These are phyloP conservation scores for Platanus orientalis DNA, from an alignment of 164 flowering plant genomes.

Conservation along the genomic window DNA sequence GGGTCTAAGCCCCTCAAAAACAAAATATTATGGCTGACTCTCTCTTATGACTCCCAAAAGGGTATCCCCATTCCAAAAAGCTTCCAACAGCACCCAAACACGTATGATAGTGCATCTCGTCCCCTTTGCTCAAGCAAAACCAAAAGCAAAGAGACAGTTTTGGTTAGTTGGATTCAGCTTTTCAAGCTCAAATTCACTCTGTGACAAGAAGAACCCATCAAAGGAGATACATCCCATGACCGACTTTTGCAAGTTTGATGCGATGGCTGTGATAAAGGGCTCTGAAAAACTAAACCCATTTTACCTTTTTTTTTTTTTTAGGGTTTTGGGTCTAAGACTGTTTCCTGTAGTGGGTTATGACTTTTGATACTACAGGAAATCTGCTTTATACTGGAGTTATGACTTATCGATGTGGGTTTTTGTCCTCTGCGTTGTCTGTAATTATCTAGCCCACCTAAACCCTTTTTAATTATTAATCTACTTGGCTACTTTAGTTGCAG, in stretches of 20 bases:
- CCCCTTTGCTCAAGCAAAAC: conserved; percentile 6
- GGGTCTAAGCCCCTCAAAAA: not conserved
- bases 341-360: too few species aligned
- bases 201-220: conserved; percentile 11
- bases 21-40: not conserved
- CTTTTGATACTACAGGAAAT: too few species aligned
- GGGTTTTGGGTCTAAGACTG: too few species aligned
- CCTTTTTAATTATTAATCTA: too few species aligned
- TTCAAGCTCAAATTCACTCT: conserved; percentile 7
- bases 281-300: too few species aligned
- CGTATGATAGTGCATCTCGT: conserved; percentile 1
- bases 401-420: too few species aligned
- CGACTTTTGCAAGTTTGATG: conserved; percentile 14
- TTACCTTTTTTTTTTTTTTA: too few species aligned
- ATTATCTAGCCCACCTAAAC: too few species aligned
- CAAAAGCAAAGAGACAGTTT: conserved; percentile 15
- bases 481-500: too few species aligned
- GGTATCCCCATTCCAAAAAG: conserved; percentile 5
- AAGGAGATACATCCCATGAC: conserved; percentile 9
- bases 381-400: too few species aligned
- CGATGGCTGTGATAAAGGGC: not conserved
- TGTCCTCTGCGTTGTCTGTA: too few species aligned
- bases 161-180: conserved; percentile 11
- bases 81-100: conserved; percentile 19
- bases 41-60: not conserved